Conservation (phyloP, 208 protist species). For the Trypanosoma grayi region DNA sequence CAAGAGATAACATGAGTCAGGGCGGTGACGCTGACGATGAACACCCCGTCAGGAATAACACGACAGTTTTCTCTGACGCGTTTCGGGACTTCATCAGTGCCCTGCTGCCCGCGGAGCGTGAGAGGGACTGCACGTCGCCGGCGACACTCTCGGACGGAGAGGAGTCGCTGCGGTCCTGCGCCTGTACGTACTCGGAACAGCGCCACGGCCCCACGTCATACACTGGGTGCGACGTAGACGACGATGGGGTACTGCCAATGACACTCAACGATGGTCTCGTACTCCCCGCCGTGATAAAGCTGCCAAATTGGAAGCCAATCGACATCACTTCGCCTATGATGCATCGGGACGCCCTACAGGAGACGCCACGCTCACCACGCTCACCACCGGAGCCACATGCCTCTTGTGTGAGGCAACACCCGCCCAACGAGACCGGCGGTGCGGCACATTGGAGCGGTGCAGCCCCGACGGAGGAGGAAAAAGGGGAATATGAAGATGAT, state of each 20-base stretch:
- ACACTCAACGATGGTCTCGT: neutral
- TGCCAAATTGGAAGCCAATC: neutral
- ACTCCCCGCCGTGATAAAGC: neutral
- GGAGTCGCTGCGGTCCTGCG: neutral
- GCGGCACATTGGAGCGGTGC: too few species aligned
- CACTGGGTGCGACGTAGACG: neutral
- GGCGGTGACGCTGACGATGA: neutral
- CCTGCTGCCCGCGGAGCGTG: neutral
- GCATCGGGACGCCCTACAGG: neutral
- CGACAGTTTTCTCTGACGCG: conserved; percentile 2
- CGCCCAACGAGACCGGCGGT: neutral
- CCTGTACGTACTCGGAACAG: neutral
- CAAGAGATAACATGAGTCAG: neutral
- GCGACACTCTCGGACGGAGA: neutral
- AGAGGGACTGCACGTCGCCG: neutral
- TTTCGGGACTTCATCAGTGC: conserved; percentile 25
- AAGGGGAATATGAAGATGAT: neutral
- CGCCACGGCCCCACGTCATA: neutral
- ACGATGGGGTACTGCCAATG: neutral
- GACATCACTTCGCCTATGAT: neutral
- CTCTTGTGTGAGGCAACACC: neutral
- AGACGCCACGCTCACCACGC: neutral
- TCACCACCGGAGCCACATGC: neutral
- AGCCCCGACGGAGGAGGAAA: neutral
- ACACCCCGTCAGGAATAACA: neutral